Percentiles rank a stretch among this genome's conserved stretches.
Evolutionary conservation across 768 basidiomycete species (phyloP).

Genomic region (Coprinopsis sp.): DNA sequence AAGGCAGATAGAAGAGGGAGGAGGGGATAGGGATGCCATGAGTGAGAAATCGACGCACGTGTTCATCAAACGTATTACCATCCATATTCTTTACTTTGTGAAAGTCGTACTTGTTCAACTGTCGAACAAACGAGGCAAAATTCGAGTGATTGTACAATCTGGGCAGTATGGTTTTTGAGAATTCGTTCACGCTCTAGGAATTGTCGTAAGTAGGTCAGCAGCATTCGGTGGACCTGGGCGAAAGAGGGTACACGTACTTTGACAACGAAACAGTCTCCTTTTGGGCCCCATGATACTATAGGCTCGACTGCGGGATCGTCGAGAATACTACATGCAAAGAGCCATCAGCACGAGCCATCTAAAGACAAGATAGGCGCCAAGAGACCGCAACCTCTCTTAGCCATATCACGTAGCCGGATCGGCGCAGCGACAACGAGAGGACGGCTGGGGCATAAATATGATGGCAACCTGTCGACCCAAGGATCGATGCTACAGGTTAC

Average conservation of each 20-base stretch:
- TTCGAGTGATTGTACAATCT: conserved; percentile 95
- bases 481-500: too few relatives aligned
- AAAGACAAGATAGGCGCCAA: too few relatives aligned
- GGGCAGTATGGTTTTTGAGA: conserved; percentile 85
- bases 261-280: conserved; percentile 87
- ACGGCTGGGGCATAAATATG: too few relatives aligned
- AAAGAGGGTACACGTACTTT: conserved; percentile 41
- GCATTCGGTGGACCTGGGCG: background rate
- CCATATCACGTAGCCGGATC: too few relatives aligned
- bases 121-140: conserved; percentile 88
- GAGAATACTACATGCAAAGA: conserved; percentile 68
- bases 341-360: too few relatives aligned
- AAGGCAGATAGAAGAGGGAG: background rate
- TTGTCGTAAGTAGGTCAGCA: background rate
- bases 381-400: too few relatives aligned
- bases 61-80: conserved; percentile 65
- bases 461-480: too few relatives aligned
- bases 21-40: background rate
- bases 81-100: conserved; percentile 94
- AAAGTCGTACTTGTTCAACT: conserved; percentile 95
- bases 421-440: too few relatives aligned
- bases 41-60: conserved; percentile 33
- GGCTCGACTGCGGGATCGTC: conserved; percentile 69
- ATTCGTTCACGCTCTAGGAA: conserved; percentile 85
- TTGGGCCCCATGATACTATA: conserved; percentile 79